Evolutionary conservation across 805 yeast genomes (phyloP), one percentile per base, ranked within the genome.

Genomic region (Nakazawaea holstii): DNA sequence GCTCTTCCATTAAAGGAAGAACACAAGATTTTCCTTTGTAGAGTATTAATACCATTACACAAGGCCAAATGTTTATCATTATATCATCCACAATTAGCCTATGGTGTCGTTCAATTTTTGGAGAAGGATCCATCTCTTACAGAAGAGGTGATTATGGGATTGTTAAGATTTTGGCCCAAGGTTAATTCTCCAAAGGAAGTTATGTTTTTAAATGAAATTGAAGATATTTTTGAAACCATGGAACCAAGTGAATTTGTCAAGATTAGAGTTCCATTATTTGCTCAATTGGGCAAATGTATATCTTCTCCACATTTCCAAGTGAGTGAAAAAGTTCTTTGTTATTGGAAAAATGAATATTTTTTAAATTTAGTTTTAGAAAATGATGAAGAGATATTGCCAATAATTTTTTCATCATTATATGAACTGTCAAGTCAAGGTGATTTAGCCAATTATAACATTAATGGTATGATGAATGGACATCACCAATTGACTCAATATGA

Each of bases 1-100:
- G 99, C 99, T 2, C 74, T 94, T 53, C 99, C 99, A 5, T 76
- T 94, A 58, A 94, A 94, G 63, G 98, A 94, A 58, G 99, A 94
- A 66, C 99, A 94, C 67, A 94, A 94, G 66, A 81, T 87, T 11
- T 94, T 94, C 58, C 68, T 94, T 53, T 81, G 87, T 31, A 75
- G 96, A 49, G 92, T 92, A 15, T 75, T 94, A 58, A 74, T 94
- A 27, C 99, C 99, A 28, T 70, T 94, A 64, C 99, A 94, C 66
- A 92, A 94, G 65, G 92, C 88, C 14, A 84, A 91, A 62, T 80
- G 94, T 45, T 73, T 94, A 49, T 84, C 95, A 8, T 70, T 92
- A 53, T 94, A 92, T 65, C 99, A 94, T 63, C 97, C 98, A 33
- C 99, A 94, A 66, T 75, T 94, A 55, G 96, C 98, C 6, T 94